Evolutionary conservation across 192 early-diverging fungal genomes (phyloP).

Genomic region (Mortierella claussenii): DNA sequence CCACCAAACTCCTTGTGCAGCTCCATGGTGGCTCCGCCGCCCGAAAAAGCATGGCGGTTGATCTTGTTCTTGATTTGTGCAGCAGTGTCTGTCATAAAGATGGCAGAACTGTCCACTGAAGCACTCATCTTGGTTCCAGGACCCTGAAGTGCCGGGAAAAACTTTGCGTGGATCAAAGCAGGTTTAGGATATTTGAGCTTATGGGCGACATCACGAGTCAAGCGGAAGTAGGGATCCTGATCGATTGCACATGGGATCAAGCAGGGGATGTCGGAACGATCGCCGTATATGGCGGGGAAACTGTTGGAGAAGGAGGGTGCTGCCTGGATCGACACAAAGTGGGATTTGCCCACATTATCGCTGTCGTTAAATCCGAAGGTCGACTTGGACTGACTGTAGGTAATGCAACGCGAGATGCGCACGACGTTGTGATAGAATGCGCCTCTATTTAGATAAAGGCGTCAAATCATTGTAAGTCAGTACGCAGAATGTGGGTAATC

Average conservation of each 20-base stretch:
- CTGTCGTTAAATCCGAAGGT: constrained; percentile 93
- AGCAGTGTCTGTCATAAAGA: constrained; percentile 92
- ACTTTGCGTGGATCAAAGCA: constrained; percentile 90
- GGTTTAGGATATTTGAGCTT: constrained; percentile 97
- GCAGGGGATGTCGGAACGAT: constrained; percentile 89
- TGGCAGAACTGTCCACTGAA: constrained; percentile 87
- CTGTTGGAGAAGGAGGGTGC: constrained; percentile 95
- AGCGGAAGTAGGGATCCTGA: constrained; percentile 99
- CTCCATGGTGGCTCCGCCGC: constrained; percentile 89
- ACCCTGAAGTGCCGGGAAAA: constrained; percentile 96
- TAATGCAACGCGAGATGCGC: constrained; percentile 89
- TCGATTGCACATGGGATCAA: constrained; percentile 99
- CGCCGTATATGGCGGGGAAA: constrained; percentile 97
- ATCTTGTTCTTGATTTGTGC: constrained; percentile 98
- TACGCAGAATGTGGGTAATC: too few relatives aligned
- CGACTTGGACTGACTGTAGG: constrained; percentile 81
- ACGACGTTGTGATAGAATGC: constrained; percentile 95
- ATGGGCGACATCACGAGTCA: constrained; percentile 93
- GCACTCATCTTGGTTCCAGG: constrained; percentile 95
- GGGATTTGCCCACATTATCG: constrained; percentile 91
- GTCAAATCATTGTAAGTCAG: background rate
- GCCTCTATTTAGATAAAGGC: constrained; percentile 60
- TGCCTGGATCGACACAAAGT: constrained; percentile 94
- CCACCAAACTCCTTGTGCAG: constrained; percentile 85
- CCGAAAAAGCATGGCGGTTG: constrained; percentile 94